A percentile compares a stretch with the other conserved stretches of the same genome.
These are phyloP conservation scores for Vaccinium myrtillus DNA, from an alignment of 148 eudicot genomes.

Conservation along the genomic window DNA sequence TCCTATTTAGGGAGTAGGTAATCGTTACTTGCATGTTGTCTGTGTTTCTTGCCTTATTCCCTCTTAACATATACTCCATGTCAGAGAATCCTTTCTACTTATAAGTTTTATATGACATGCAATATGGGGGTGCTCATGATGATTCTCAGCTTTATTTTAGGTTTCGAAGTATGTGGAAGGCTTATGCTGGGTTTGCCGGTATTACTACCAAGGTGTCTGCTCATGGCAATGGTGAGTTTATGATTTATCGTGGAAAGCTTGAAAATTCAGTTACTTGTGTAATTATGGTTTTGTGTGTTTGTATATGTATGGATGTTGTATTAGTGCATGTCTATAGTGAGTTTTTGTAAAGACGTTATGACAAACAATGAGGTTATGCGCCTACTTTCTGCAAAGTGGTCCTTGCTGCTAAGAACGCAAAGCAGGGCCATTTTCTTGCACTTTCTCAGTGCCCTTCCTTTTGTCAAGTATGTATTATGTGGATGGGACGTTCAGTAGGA, in stretches of 20 bases:
- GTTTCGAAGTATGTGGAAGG: conserved; percentile 96
- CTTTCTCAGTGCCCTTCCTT: not conserved
- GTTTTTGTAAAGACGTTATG: not conserved
- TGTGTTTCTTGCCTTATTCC: not conserved
- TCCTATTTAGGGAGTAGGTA: not conserved
- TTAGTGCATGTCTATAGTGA: not conserved
- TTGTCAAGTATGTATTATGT: not conserved
- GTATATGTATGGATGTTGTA: not conserved
- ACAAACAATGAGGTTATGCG: not conserved
- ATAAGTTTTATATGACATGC: not conserved
- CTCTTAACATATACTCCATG: not conserved
- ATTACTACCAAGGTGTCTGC: conserved; percentile 98
- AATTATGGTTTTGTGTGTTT: not conserved
- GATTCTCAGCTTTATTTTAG: conserved; percentile 42
- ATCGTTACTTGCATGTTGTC: not conserved
- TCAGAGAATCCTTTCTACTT: not conserved
- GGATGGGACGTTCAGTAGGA: not conserved
- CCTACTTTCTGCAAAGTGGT: not conserved
- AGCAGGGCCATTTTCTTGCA: not conserved
- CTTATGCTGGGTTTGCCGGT: conserved; percentile 97
- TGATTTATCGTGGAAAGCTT: not conserved
- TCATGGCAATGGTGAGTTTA: conserved; percentile 88
- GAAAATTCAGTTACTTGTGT: not conserved
- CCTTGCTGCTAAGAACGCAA: not conserved
- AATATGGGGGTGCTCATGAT: conserved; percentile 3